Evolutionary conservation across 352 stramenopile genomes (phyloP).

Genomic region (Globisporangium apiculatum): DNA sequence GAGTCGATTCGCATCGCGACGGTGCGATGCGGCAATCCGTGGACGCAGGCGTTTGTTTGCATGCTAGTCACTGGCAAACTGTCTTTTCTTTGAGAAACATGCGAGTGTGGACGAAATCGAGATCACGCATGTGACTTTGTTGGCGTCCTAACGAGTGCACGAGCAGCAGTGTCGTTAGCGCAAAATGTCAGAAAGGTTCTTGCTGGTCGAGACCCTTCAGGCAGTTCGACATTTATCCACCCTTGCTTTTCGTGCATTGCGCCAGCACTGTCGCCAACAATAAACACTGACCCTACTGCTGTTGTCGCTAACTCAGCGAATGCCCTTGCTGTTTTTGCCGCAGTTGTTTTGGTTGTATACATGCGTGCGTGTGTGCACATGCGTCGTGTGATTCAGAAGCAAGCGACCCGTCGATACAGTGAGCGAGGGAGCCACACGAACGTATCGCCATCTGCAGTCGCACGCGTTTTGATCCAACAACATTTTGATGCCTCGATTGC

Average conservation of each 20-base stretch:
- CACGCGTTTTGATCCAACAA: too few species aligned
- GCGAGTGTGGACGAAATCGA: constrained; percentile 1
- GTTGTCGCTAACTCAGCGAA: too few species aligned
- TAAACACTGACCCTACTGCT: too few species aligned
- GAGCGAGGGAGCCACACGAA: neutral
- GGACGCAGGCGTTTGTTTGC: neutral
- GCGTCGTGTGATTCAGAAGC: neutral
- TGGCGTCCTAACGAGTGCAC: too few species aligned
- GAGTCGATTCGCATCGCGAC: constrained; percentile 12
- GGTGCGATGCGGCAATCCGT: neutral
- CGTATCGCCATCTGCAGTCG: neutral
- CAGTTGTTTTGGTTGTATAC: neutral
- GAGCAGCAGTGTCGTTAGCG: neutral
- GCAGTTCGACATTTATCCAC: constrained; percentile 5
- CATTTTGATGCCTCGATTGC: too few species aligned
- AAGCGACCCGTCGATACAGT: neutral
- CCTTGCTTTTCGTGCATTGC: neutral
- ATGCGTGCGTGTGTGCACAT: neutral
- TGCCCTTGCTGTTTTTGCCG: neutral
- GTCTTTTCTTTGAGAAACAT: neutral
- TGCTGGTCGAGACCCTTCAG: constrained; percentile 13
- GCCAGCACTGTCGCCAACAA: neutral
- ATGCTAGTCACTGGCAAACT: neutral
- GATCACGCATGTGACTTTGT: neutral
- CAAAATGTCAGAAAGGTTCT: constrained; percentile 12